Base-by-base conservation (phyloP, 2,329 filamentous ascomycete species). In the Aspergillus fumigatus region DNA sequence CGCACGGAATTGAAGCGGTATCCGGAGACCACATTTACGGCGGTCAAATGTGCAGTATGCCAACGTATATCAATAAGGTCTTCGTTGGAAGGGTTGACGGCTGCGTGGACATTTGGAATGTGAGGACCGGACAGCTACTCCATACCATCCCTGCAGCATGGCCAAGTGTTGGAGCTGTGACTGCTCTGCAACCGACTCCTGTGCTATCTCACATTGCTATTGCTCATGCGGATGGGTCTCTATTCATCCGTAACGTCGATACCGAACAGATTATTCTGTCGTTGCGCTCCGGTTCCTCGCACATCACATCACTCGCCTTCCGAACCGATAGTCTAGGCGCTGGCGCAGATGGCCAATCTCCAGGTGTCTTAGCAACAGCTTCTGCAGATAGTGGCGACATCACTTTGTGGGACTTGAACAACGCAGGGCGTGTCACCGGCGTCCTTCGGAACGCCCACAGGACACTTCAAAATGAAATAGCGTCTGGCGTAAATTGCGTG, bases 101-200 rank as follows among this genome's bases (percentile, higher is more conserved):
- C 6, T 88, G 87, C 73, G 87, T 97, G 8, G 94, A 99, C 70
- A 96, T 99, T 51, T 99, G 94, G 93, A 99, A 99, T 70, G 80
- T 99, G 59, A 95, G 89, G 70, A 96, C 90, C 3, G 92, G 82
- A 50, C 96, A 95, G 73, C 81, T 97, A 53, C 85, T 99, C 27
- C 95, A 97, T 73, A 95, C 92, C 1, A 87, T 99, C 52, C 78
- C 94, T 14, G 89, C 94, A 0, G 87, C 89, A 0, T 83, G 84
- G 8, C 80, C 87, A 2, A 82, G 86, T 52, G 88, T 84, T 64
- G 93, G 92, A 49, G 81, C 88, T 14, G 89, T 97, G n/a, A 95
- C 90, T 5, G 91, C 91, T 45, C 79, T 99, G 51, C 85, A 96
- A 63, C 88, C 93, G 0, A 88, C 90, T 1, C 89, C 93, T 0